These are phyloP conservation scores for Penicillium arizonense DNA, from an alignment of 495 filamentous ascomycete species.

Conservation along the genomic window DNA sequence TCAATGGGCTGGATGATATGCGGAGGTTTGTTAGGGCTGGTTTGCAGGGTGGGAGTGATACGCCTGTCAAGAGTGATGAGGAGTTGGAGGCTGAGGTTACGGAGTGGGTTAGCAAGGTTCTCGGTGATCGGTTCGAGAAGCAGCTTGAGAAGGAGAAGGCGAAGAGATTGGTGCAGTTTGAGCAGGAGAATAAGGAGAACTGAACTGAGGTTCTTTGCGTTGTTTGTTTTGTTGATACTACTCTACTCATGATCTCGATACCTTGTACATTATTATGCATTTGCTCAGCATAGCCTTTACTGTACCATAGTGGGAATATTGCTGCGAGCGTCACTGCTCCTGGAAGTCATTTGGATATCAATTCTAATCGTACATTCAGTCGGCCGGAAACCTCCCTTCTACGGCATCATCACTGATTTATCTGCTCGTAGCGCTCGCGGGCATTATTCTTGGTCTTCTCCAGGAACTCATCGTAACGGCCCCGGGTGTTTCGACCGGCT, in stretches of 20 bases:
- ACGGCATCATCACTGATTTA: conserved; percentile 32
- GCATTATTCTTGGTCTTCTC: conserved; percentile 77
- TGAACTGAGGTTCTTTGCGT: neutral
- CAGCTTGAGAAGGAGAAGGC: conserved; percentile 35
- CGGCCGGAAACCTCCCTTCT: neutral
- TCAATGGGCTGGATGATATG: conserved; percentile 69
- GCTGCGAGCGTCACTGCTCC: neutral
- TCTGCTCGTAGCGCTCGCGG: conserved; percentile 71
- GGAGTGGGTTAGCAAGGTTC: conserved; percentile 64
- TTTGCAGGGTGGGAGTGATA: conserved; percentile 40
- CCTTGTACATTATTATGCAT: conserved; percentile 20
- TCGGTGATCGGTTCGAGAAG: conserved; percentile 53
- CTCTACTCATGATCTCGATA: conserved; percentile 16
- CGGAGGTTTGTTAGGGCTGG: conserved; percentile 50
- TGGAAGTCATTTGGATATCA: neutral
- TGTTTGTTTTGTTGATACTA: neutral
- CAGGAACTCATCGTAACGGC: conserved; percentile 70
- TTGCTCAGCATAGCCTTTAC: neutral
- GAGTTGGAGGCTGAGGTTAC: conserved; percentile 68
- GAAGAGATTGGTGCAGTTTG: conserved; percentile 21
- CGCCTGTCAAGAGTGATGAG: conserved; percentile 38
- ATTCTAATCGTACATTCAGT: neutral
- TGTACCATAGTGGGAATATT: neutral
- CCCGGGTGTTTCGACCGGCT: conserved; percentile 68
- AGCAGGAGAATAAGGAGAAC: conserved; percentile 13